These are phyloP conservation scores for Tetrahymena elliotti DNA, from an alignment of 73 alveolate species.

Conservation along the genomic window DNA sequence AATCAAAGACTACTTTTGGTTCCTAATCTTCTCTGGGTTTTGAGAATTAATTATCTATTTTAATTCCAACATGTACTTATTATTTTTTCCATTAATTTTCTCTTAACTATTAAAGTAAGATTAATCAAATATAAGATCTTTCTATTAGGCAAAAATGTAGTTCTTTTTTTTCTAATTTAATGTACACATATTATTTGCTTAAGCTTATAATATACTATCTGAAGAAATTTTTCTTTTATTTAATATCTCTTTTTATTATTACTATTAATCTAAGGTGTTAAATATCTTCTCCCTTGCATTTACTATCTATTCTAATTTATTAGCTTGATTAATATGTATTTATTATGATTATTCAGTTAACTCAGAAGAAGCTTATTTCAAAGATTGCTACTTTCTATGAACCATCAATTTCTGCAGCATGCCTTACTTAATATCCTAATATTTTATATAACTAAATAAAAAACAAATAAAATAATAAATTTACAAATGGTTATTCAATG, in stretches of 20 bases:
- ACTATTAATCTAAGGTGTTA: not conserved
- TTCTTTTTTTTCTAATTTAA: not conserved
- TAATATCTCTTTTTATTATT: not conserved
- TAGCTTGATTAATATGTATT: not conserved
- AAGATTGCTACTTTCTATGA: not conserved
- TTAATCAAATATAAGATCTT: not conserved
- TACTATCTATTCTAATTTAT: not conserved
- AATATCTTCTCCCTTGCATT: not conserved
- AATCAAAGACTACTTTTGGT: not conserved
- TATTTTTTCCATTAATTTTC: not conserved
- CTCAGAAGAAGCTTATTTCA: not conserved
- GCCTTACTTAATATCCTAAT: not conserved
- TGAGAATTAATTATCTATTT: not conserved
- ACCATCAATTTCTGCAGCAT: not conserved
- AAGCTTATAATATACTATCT: not conserved
- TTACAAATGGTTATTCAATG: not conserved
- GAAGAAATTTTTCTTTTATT: not conserved
- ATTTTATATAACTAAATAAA: too few relatives aligned
- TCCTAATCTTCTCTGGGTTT: not conserved
- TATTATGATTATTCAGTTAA: not conserved
- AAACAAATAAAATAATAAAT: not conserved
- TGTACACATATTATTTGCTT: not conserved
- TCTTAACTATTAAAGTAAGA: not conserved
- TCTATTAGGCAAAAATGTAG: not conserved
- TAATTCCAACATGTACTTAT: not conserved